phyloP scores from a whole-genome alignment of 306 rosid species.

The Rosa chinensis region DNA sequence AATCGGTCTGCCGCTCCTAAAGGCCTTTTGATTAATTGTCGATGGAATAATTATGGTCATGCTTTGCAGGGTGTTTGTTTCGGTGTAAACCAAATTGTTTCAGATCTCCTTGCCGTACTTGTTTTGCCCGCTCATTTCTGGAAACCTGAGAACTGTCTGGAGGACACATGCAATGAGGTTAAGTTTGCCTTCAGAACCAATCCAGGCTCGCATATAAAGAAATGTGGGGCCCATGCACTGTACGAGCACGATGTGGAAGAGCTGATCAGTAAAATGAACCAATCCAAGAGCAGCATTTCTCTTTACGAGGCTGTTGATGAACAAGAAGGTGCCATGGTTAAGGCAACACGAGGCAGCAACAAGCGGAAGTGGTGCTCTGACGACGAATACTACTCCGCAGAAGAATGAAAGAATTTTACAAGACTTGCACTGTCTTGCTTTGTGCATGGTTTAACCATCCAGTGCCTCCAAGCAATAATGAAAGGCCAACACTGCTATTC shows the following conservation, averaged over 20 bases:
- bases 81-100: accelerated
- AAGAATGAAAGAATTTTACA: background rate
- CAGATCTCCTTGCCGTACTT: background rate
- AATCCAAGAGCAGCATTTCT: background rate
- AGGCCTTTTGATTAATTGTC: no score
- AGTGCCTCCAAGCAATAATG: background rate
- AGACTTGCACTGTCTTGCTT: background rate
- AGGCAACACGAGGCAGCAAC: background rate
- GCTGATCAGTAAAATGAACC: background rate
- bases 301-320: background rate
- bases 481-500: background rate
- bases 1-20: background rate
- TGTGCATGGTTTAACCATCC: background rate
- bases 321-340: background rate
- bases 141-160: background rate
- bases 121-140: background rate
- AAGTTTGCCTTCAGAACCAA: background rate
- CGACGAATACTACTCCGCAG: background rate
- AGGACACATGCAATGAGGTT: background rate
- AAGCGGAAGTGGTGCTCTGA: background rate
- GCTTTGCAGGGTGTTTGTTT: accelerated
- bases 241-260: background rate
- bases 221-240: background rate
- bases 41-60: background rate
- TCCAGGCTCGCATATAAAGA: background rate